Evolutionary conservation across 805 yeast species (phyloP).

Genomic region (Ogataea trehalophila): DNA sequence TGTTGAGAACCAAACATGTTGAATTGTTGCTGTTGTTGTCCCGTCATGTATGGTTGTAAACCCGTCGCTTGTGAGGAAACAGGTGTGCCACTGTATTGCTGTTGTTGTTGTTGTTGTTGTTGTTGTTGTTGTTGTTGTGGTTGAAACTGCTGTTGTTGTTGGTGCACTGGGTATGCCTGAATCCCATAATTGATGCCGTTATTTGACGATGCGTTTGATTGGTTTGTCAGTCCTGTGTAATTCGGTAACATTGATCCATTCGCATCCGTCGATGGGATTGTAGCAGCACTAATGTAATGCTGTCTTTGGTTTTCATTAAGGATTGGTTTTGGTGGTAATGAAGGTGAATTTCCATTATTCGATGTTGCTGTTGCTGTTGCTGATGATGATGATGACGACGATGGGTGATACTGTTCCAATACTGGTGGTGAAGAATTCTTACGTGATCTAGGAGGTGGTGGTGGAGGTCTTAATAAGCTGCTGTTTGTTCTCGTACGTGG

Average conservation of each 20-base stretch:
- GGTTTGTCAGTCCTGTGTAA: neutral
- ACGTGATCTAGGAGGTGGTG: slow-evolving; percentile 28
- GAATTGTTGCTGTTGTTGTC: slow-evolving; percentile 12
- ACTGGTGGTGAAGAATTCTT: slow-evolving; percentile 22
- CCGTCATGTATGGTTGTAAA: neutral
- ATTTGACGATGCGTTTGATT: slow-evolving; percentile 4
- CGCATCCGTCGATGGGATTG: slow-evolving; percentile 9
- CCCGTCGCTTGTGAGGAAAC: too few species aligned
- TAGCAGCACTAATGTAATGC: slow-evolving; percentile 20
- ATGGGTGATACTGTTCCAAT: slow-evolving; percentile 3
- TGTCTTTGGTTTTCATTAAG: slow-evolving; percentile 25
- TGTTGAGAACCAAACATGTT: slow-evolving; percentile 10
- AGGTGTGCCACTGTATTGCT: neutral
- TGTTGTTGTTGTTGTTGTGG: slow-evolving; percentile 11
- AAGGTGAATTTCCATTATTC: slow-evolving; percentile 11
- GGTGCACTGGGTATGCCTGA: neutral
- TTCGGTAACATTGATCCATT: neutral
- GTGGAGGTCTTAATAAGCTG: slow-evolving; percentile 20
- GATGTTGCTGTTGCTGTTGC: too few species aligned
- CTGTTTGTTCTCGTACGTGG: slow-evolving; percentile 20
- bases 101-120: slow-evolving; percentile 8
- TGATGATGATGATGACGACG: neutral
- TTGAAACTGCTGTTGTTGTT: slow-evolving; percentile 1
- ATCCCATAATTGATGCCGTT: slow-evolving; percentile 19
- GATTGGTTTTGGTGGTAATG: slow-evolving; percentile 28